Conservation (phyloP, 1,139 yeast species). For the Zygoascus hellenicus region DNA sequence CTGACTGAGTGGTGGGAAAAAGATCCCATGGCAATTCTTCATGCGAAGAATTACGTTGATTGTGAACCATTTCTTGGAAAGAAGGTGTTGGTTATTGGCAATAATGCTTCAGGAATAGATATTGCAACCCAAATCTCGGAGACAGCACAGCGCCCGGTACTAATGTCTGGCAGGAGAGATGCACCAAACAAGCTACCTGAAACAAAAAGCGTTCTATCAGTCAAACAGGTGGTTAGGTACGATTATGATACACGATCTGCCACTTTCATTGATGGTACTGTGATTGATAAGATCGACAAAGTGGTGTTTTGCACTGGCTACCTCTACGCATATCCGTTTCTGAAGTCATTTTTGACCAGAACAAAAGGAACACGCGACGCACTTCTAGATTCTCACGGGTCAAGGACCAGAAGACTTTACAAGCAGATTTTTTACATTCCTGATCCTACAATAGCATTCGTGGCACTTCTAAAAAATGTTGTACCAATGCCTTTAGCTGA, state of each 20-base stretch:
- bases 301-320: constrained; percentile 66
- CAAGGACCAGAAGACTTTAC: constrained; percentile 46
- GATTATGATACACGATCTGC: constrained; percentile 12
- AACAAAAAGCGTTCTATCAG: constrained; percentile 8
- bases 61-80: constrained; percentile 38
- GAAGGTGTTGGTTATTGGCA: constrained; percentile 52
- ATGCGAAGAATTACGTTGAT: constrained; percentile 54
- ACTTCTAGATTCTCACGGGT: constrained; percentile 39
- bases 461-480: constrained; percentile 47
- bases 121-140: constrained; percentile 47
- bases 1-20: constrained; percentile 43
- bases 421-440: constrained; percentile 47
- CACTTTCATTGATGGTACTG: constrained; percentile 18
- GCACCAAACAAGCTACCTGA: constrained; percentile 11
- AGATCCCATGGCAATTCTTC: constrained; percentile 46
- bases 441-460: constrained; percentile 53
- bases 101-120: constrained; percentile 59
- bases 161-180: constrained; percentile 40
- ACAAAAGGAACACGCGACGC: constrained; percentile 21
- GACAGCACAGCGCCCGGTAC: constrained; percentile 37
- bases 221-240: constrained; percentile 14
- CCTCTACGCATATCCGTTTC: constrained; percentile 44
- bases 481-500: constrained; percentile 59
- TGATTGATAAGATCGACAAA: constrained; percentile 38
- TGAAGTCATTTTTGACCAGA: constrained; percentile 21